Percentiles rank a stretch among this genome's conserved stretches.
Conservation (phyloP, 345 rosid genomes). For the Fremontodendron californicum region DNA sequence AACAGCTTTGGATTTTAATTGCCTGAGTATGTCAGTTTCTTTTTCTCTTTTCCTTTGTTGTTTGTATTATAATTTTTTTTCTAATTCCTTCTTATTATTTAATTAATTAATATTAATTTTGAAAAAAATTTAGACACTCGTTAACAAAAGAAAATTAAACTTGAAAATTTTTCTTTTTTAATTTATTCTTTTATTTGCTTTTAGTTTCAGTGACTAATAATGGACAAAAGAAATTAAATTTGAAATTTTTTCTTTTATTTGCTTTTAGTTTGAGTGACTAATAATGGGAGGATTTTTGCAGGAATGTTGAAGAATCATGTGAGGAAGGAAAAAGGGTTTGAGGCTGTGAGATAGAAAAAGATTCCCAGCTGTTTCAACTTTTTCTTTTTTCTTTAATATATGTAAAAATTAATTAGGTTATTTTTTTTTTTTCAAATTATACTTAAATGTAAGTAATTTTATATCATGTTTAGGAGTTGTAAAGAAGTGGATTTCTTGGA, state of each 20-base stretch:
- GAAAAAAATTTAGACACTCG: too few relatives aligned
- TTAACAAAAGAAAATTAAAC: neutral
- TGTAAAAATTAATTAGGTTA: conserved; percentile 19
- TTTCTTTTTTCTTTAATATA: conserved; percentile 13
- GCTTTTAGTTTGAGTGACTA: neutral
- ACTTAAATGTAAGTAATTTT: conserved; percentile 11
- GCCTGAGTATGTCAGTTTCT: neutral
- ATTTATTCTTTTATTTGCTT: neutral
- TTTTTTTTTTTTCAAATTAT: conserved; percentile 2
- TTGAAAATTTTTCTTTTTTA: neutral
- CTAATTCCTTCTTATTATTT: too few relatives aligned
- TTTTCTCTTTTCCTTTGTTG: conserved; percentile 3
- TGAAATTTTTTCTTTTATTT: neutral
- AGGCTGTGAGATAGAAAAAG: conserved; percentile 36
- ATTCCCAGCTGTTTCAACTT: conserved; percentile 15
- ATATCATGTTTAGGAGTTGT: conserved; percentile 12
- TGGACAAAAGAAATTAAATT: neutral
- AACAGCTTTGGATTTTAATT: conserved; percentile 5
- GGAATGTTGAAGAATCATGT: conserved; percentile 44
- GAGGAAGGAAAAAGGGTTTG: conserved; percentile 50
- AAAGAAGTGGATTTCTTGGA: conserved; percentile 20
- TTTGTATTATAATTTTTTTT: neutral
- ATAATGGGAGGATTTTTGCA: conserved; percentile 24
- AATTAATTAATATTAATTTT: too few relatives aligned
- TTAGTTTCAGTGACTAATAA: neutral